Evolutionary conservation across 1,284 basidiomycete genomes (phyloP).

Genomic region (Heterobasidion annosum): DNA sequence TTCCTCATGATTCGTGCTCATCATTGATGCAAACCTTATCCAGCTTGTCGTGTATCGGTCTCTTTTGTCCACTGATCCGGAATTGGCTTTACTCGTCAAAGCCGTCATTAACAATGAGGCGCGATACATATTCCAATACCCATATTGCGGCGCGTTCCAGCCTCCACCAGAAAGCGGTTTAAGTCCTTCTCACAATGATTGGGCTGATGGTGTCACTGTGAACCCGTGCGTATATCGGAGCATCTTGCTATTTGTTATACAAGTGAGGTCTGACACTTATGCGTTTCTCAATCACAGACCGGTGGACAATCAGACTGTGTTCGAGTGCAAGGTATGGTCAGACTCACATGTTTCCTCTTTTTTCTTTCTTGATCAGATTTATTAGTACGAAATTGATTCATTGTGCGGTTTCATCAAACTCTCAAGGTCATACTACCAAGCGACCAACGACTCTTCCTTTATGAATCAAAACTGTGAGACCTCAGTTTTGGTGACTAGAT

Average conservation of each 20-base stretch:
- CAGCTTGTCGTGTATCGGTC: slow-evolving; percentile 62
- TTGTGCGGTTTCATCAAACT: slow-evolving; percentile 71
- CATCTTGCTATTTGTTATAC: background rate
- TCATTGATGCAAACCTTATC: slow-evolving; percentile 5
- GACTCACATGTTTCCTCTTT: background rate
- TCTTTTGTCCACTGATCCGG: slow-evolving; percentile 44
- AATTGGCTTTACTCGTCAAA: slow-evolving; percentile 56
- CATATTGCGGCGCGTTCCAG: slow-evolving; percentile 72
- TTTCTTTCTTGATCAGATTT: background rate
- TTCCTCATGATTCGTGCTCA: background rate
- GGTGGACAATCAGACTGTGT: slow-evolving; percentile 59
- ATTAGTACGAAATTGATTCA: slow-evolving; percentile 68
- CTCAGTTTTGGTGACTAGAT: background rate
- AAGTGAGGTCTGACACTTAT: background rate
- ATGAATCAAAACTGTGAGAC: slow-evolving; percentile 58
- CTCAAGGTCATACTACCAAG: slow-evolving; percentile 61
- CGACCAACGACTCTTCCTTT: slow-evolving; percentile 61
- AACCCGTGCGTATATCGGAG: slow-evolving; percentile 44
- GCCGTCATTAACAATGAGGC: slow-evolving; percentile 74
- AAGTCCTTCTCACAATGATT: slow-evolving; percentile 49
- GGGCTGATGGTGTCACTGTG: slow-evolving; percentile 57
- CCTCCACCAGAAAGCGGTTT: slow-evolving; percentile 67
- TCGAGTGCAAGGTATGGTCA: slow-evolving; percentile 61
- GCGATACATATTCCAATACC: slow-evolving; percentile 61
- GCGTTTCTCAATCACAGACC: slow-evolving; percentile 30